A percentile compares a stretch with the other conserved stretches of the same genome.
These are phyloP conservation scores for Ceratocystis cubensis DNA, from an alignment of 2,329 filamentous ascomycete genomes.

Conservation along the genomic window DNA sequence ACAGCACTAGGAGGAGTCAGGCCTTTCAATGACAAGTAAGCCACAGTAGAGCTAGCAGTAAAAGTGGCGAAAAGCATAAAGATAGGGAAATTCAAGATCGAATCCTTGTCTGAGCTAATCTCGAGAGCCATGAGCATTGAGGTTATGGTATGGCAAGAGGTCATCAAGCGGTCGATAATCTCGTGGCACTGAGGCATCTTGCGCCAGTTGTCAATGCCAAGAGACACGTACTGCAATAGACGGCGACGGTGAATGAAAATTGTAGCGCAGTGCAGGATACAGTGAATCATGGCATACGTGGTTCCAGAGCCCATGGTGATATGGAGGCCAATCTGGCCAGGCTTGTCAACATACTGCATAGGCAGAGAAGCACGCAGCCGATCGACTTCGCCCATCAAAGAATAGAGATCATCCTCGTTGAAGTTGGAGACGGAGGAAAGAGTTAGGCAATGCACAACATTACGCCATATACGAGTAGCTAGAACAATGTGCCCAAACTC, in stretches of 20 bases:
- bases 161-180: slow-evolving; percentile 44
- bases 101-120: slow-evolving; percentile 44
- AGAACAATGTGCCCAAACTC: slow-evolving; percentile 51
- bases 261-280: slow-evolving; percentile 46
- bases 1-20: slow-evolving; percentile 43
- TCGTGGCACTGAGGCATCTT: slow-evolving; percentile 38
- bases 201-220: slow-evolving; percentile 43
- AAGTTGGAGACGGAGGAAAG: slow-evolving; percentile 40
- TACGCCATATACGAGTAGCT: slow-evolving; percentile 49
- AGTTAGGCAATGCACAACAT: slow-evolving; percentile 49
- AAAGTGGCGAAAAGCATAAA: slow-evolving; percentile 53
- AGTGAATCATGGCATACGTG: slow-evolving; percentile 51
- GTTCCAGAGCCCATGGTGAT: slow-evolving; percentile 53
- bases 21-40: slow-evolving; percentile 50
- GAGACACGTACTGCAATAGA: slow-evolving; percentile 44
- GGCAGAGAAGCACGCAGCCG: slow-evolving; percentile 42
- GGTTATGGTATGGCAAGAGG: slow-evolving; percentile 47
- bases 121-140: slow-evolving; percentile 44
- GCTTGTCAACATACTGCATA: slow-evolving; percentile 49
- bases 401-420: slow-evolving; percentile 40
- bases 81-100: slow-evolving; percentile 47
- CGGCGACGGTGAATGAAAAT: slow-evolving; percentile 49
- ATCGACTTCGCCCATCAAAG: slow-evolving; percentile 43
- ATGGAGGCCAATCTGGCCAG: slow-evolving; percentile 47
- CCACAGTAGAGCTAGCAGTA: slow-evolving; percentile 47